A percentile compares a stretch with the other conserved stretches of the same genome.
Evolutionary conservation across 1,284 basidiomycete species (phyloP).

Genomic region (Puccinia polysora): DNA sequence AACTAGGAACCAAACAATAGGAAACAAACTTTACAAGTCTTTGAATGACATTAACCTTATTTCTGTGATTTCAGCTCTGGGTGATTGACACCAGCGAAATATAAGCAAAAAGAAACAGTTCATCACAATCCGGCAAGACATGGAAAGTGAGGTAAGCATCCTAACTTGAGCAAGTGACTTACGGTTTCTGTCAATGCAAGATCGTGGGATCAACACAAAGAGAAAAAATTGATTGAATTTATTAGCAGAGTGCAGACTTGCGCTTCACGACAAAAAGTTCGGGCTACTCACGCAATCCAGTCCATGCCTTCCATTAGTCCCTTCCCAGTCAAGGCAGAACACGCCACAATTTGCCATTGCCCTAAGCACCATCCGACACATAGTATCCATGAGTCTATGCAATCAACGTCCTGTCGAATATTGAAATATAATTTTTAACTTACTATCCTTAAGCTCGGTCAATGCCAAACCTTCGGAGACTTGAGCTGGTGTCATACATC

Average conservation of each 20-base stretch:
- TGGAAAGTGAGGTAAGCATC: not conserved
- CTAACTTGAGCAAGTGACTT: not conserved
- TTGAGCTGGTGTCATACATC: slow-evolving; percentile 55
- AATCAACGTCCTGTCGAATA: not conserved
- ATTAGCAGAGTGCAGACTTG: not conserved
- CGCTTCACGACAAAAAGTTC: not conserved
- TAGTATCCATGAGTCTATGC: not conserved
- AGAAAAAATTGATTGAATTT: not conserved
- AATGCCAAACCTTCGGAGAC: slow-evolving; percentile 56
- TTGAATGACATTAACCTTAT: too few relatives aligned
- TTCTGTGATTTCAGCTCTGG: too few relatives aligned
- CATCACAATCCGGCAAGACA: not conserved
- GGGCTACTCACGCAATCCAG: slow-evolving; percentile 42
- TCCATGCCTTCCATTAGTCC: slow-evolving; percentile 46
- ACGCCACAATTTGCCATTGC: slow-evolving; percentile 59
- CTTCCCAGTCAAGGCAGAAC: slow-evolving; percentile 56
- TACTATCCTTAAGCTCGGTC: slow-evolving; percentile 55
- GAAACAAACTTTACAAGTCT: too few relatives aligned
- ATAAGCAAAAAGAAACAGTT: too few relatives aligned
- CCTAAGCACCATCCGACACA: slow-evolving; percentile 32
- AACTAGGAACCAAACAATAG: too few relatives aligned
- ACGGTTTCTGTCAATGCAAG: too few relatives aligned
- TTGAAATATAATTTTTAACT: slow-evolving; percentile 24
- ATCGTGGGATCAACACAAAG: not conserved
- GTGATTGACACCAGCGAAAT: too few relatives aligned